Conservation (phyloP, 371 early-diverging fungal species). For the Funneliformis caledonium region DNA sequence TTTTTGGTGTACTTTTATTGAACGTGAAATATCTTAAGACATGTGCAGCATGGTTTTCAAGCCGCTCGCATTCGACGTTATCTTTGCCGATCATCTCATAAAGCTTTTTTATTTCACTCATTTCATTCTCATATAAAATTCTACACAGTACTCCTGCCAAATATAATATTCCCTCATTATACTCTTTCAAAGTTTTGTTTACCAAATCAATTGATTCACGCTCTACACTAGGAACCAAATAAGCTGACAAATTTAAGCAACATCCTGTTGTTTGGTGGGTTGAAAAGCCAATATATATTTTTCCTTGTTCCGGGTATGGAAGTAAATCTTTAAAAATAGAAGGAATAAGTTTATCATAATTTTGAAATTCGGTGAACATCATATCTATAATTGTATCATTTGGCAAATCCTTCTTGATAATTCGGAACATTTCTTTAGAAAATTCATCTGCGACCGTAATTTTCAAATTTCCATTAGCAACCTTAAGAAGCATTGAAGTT, state of each 20-base stretch:
- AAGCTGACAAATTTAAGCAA: constrained; percentile 78
- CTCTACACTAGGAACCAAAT: constrained; percentile 91
- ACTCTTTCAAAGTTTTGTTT: constrained; percentile 76
- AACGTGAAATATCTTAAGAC: constrained; percentile 72
- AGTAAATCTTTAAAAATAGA: constrained; percentile 71
- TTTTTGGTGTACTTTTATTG: constrained; percentile 73
- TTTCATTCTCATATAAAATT: constrained; percentile 77
- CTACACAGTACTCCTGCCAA: constrained; percentile 80
- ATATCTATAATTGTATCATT: constrained; percentile 69
- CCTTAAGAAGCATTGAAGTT: too few relatives aligned
- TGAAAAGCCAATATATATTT: constrained; percentile 88
- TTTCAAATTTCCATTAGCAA: constrained; percentile 64
- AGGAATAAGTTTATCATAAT: too few relatives aligned
- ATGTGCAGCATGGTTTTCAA: constrained; percentile 69
- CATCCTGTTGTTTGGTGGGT: constrained; percentile 93
- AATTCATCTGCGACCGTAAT: constrained; percentile 61
- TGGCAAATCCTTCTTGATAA: constrained; percentile 89
- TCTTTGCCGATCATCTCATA: constrained; percentile 40
- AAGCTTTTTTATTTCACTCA: constrained; percentile 59
- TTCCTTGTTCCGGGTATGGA: constrained; percentile 79
- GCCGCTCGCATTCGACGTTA: neutral
- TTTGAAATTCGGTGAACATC: too few relatives aligned
- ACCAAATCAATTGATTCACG: constrained; percentile 92
- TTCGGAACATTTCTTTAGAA: constrained; percentile 81
- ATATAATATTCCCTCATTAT: constrained; percentile 82